Base-by-base conservation (phyloP, 23 red algal genomes). In the Gracilaria vermiculophylla region DNA sequence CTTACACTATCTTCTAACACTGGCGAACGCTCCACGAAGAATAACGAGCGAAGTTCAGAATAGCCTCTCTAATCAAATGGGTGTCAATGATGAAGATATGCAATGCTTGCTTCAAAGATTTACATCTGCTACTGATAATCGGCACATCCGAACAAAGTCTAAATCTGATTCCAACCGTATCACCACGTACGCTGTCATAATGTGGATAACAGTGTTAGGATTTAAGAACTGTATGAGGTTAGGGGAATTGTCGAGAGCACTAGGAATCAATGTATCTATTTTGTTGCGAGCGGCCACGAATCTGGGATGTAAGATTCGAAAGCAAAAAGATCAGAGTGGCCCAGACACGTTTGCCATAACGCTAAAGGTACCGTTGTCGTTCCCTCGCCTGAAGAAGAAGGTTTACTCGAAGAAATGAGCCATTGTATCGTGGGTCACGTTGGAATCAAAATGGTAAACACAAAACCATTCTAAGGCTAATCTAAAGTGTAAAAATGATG, bases 191-290 rank as follows among this genome's bases (percentile, higher is more conserved):
- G 84, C 60, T 47, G 57, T 78, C 37, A 40, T 88, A 44, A 88
- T 88, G 84, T 88, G 84, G 84, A 25, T 88, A 3, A 77, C 69
- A n/a, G 84, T 70, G 9, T 48, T 55, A 5, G 84, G 84, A 28
- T 88, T 88, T n/a, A 60, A 23, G 53, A 76, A 88, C 31, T 88
- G 84, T 65, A 53, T 31, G 25, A 77, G 69, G 37, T 39, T 88
- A 25, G 70, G 42, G 19, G 69, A 88, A 19, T 51, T 88, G 13
- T 76, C 84, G 11, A 34, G 32, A 64, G 84, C 84, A 14, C 37
- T 88, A 21, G n/a, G 39, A 27, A 45, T 88, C n/a, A 76, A 69
- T 47, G 37, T 29, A 19, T 25, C 66, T 28, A 15, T 66, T 24
- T 20, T 88, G 16, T 23, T 88, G 19, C 52, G 53, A 41, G 47